phyloP scores from a whole-genome alignment of 495 filamentous ascomycete species.

The Daldinia bambusicola region DNA sequence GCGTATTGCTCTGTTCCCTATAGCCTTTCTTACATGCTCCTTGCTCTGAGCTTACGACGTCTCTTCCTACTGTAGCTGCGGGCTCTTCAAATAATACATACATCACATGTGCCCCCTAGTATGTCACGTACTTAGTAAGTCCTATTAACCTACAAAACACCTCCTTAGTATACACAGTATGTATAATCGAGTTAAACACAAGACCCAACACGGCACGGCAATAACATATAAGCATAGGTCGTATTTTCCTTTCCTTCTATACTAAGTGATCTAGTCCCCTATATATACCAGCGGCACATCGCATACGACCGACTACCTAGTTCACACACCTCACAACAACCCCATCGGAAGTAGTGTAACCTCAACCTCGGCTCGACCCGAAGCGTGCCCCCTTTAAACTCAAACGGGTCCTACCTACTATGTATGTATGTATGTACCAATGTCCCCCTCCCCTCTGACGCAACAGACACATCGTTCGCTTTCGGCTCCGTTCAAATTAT shows the following conservation, averaged over 20 bases:
- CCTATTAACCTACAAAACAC: not conserved
- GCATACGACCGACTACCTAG: not conserved
- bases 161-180: not conserved
- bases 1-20: no score
- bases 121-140: no score
- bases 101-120: no score
- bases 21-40: no score
- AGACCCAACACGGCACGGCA: not conserved
- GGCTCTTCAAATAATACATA: no score
- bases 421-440: not conserved
- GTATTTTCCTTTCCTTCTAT: no score
- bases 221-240: no score
- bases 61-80: no score
- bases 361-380: constrained; percentile 13
- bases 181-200: not conserved
- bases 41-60: no score
- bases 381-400: not conserved
- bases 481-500: not conserved
- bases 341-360: not conserved
- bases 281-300: not conserved
- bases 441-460: not conserved
- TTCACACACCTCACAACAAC: not conserved
- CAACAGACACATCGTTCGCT: not conserved
- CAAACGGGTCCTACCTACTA: not conserved
- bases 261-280: not conserved